These are phyloP conservation scores for Solanum hybrid DNA, from an alignment of 305 asterid genomes.

Conservation along the genomic window DNA sequence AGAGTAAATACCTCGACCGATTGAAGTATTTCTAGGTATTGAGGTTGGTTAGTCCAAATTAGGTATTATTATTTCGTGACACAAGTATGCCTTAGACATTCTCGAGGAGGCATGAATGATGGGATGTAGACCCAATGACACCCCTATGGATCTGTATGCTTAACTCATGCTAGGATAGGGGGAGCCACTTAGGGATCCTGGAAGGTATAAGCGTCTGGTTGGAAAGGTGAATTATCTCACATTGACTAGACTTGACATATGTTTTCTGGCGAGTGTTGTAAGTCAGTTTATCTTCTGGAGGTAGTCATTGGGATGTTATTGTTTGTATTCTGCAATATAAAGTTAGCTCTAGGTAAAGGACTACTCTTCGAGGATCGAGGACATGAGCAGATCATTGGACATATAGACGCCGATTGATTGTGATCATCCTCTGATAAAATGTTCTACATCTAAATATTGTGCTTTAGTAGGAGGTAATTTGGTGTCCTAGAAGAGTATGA, in stretches of 20 bases:
- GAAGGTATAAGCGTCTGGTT: background rate
- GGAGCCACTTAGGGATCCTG: background rate
- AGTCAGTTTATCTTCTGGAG: background rate
- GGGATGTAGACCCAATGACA: background rate
- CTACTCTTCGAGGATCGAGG: background rate
- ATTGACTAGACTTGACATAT: background rate
- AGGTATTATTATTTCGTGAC: background rate
- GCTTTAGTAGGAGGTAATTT: background rate
- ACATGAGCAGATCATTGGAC: background rate
- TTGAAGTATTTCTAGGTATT: background rate
- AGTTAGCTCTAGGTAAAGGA: background rate
- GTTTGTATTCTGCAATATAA: background rate
- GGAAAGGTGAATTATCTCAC: background rate
- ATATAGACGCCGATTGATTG: background rate
- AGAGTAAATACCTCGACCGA: background rate
- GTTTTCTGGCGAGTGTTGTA: background rate
- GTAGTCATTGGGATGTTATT: background rate
- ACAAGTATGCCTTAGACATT: background rate
- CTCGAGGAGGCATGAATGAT: background rate
- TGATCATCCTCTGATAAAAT: background rate
- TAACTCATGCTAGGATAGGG: background rate
- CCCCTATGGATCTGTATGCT: background rate
- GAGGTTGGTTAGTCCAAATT: background rate
- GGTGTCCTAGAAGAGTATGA: background rate
- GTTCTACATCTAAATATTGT: background rate